A percentile compares a stretch with the other conserved stretches of the same genome.
Evolutionary conservation across 208 protist genomes (phyloP).

Genomic region (Borovskyia barvae): DNA sequence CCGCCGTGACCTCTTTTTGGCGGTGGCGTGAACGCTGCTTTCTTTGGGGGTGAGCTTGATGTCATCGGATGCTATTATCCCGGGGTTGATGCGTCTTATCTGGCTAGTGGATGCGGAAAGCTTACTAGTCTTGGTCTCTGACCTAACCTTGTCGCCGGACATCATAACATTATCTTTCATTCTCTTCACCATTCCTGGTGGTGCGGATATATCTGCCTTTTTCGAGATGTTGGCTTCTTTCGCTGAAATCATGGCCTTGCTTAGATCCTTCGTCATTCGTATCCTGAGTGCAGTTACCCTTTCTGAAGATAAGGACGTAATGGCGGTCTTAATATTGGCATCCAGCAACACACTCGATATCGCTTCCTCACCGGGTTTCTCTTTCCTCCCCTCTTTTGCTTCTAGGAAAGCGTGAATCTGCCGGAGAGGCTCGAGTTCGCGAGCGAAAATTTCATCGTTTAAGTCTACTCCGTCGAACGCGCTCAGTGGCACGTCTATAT

Average conservation of each 20-base stretch:
- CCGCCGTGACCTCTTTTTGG: conserved; percentile 23
- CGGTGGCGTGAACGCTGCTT: conserved; percentile 29
- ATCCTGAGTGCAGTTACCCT: conserved; percentile 27
- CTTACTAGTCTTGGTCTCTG: conserved; percentile 11
- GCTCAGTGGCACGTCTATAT: conserved; percentile 29
- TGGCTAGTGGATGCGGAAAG: conserved; percentile 26
- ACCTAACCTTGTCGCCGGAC: not conserved
- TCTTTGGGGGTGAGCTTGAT: conserved; percentile 25
- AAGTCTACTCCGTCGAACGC: conserved; percentile 50
- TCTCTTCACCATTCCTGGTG: conserved; percentile 24
- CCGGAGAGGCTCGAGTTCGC: conserved; percentile 30
- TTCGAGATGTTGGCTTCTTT: conserved; percentile 1
- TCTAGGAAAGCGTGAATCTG: conserved; percentile 55
- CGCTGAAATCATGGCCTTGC: not conserved
- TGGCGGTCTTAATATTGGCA: conserved; percentile 37
- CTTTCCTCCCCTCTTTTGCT: conserved; percentile 39
- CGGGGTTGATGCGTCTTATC: conserved; percentile 11
- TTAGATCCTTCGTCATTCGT: conserved; percentile 19
- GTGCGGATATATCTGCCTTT: conserved; percentile 20
- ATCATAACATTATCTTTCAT: conserved; percentile 23
- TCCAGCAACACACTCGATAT: conserved; percentile 4
- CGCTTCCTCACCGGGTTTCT: not conserved
- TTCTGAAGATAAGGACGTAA: conserved; percentile 39
- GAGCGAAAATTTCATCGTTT: conserved; percentile 46
- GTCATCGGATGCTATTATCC: conserved; percentile 12